Conservation (phyloP, 352 stramenopile species). For the Blastocystis sp. region DNA sequence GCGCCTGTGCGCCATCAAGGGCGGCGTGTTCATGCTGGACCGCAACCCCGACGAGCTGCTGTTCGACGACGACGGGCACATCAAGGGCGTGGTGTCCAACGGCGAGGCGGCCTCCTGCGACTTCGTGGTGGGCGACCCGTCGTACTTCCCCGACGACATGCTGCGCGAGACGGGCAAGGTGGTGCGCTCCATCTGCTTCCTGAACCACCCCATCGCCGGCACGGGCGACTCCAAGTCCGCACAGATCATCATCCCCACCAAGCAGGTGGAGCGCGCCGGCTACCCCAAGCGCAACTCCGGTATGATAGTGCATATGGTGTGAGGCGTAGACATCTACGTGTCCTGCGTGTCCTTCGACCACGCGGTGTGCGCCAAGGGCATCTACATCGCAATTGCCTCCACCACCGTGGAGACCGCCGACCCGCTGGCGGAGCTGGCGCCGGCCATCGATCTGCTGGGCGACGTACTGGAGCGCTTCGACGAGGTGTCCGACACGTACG, state of each 20-base stretch:
- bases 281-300: conserved; percentile 46
- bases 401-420: conserved; percentile 92
- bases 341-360: conserved; percentile 89
- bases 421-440: conserved; percentile 87
- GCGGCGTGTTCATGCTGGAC: conserved; percentile 83
- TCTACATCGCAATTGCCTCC: conserved; percentile 97
- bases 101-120: conserved; percentile 90
- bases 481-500: conserved; percentile 88
- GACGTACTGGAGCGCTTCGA: conserved; percentile 93
- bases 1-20: conserved; percentile 89
- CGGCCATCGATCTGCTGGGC: conserved; percentile 89
- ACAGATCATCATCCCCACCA: conserved; percentile 98
- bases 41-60: conserved; percentile 80
- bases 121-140: conserved; percentile 95
- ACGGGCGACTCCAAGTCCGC: conserved; percentile 88
- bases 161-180: conserved; percentile 86
- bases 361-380: conserved; percentile 87
- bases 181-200: conserved; percentile 96
- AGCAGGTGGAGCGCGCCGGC: conserved; percentile 70
- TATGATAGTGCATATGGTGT: conserved; percentile 80
- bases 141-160: conserved; percentile 92
- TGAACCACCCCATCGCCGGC: conserved; percentile 94
- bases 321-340: conserved; percentile 97
- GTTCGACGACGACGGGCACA: conserved; percentile 87
- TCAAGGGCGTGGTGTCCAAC: conserved; percentile 83